Evolutionary conservation across 371 early-diverging fungal genomes (phyloP).

Genomic region (Phascolomyces articulosus): DNA sequence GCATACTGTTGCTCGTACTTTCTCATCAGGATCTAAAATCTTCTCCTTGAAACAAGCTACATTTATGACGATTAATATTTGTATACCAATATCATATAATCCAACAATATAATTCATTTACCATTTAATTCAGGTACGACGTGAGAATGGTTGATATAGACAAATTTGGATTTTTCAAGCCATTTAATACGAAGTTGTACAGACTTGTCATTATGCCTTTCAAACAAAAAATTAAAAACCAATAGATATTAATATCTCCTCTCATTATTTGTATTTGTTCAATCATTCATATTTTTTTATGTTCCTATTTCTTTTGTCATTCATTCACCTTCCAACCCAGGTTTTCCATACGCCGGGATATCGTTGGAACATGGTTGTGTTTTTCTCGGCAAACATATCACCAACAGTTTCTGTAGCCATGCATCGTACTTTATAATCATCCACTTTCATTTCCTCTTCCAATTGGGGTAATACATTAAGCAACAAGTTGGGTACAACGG

Average conservation of each 20-base stretch:
- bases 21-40: slow-evolving; percentile 91
- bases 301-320: too few relatives aligned
- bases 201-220: slow-evolving; percentile 78
- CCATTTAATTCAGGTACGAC: slow-evolving; percentile 6
- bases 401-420: slow-evolving; percentile 84
- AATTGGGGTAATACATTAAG: slow-evolving; percentile 93
- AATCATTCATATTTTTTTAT: too few relatives aligned
- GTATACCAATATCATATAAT: too few relatives aligned
- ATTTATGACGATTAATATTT: background rate
- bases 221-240: background rate
- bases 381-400: slow-evolving; percentile 80
- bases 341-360: slow-evolving; percentile 88
- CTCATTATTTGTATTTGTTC: background rate
- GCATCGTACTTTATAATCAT: slow-evolving; percentile 74
- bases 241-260: background rate
- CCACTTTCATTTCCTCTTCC: slow-evolving; percentile 87
- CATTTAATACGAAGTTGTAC: slow-evolving; percentile 72
- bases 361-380: slow-evolving; percentile 66
- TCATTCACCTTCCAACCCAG: slow-evolving; percentile 82
- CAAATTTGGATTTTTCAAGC: slow-evolving; percentile 67
- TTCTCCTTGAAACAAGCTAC: slow-evolving; percentile 68
- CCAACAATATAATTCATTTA: too few relatives aligned
- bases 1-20: slow-evolving; percentile 82
- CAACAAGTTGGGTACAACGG: slow-evolving; percentile 74
- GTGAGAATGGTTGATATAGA: slow-evolving; percentile 27